A percentile compares a stretch with the other conserved stretches of the same genome.
Evolutionary conservation across 2,329 filamentous ascomycete genomes (phyloP).

Genomic region (Acephala macrosclerotiorum): DNA sequence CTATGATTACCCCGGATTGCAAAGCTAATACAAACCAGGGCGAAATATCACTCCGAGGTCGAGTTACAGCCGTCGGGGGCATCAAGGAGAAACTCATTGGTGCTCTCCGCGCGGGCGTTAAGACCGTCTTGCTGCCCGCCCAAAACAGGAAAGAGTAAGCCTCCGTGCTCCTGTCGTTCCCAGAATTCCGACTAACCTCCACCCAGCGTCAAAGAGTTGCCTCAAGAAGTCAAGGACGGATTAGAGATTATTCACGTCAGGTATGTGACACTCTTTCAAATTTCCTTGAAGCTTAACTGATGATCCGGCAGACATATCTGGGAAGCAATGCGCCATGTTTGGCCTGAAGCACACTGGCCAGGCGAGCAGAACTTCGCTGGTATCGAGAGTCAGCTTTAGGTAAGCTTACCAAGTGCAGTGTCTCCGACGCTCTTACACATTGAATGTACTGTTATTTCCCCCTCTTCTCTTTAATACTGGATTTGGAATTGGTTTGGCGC

Average conservation of each 20-base stretch:
- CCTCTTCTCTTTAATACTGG: background rate
- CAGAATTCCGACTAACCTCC: slow-evolving; percentile 27
- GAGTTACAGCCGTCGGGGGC: slow-evolving; percentile 92
- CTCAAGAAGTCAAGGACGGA: slow-evolving; percentile 85
- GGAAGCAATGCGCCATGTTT: slow-evolving; percentile 90
- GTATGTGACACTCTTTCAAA: slow-evolving; percentile 59
- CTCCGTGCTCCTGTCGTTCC: slow-evolving; percentile 4
- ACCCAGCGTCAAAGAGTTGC: slow-evolving; percentile 76
- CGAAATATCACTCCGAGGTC: slow-evolving; percentile 81
- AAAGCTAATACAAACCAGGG: slow-evolving; percentile 47
- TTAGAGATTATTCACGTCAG: slow-evolving; percentile 89
- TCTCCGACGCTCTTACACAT: background rate
- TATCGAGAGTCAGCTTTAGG: slow-evolving; percentile 81
- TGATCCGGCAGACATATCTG: slow-evolving; percentile 75
- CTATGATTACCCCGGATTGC: background rate
- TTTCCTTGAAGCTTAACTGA: slow-evolving; percentile 27
- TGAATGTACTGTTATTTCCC: background rate
- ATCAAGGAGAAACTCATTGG: slow-evolving; percentile 99
- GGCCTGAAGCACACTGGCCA: slow-evolving; percentile 89
- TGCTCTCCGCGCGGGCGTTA: slow-evolving; percentile 89
- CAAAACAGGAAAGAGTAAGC: slow-evolving; percentile 83
- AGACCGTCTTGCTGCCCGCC: slow-evolving; percentile 87
- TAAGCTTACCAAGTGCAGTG: background rate
- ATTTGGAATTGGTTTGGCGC: background rate
- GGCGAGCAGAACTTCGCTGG: slow-evolving; percentile 72